phyloP scores from a whole-genome alignment of 148 eudicot species.

The Vaccinium myrtillus region DNA sequence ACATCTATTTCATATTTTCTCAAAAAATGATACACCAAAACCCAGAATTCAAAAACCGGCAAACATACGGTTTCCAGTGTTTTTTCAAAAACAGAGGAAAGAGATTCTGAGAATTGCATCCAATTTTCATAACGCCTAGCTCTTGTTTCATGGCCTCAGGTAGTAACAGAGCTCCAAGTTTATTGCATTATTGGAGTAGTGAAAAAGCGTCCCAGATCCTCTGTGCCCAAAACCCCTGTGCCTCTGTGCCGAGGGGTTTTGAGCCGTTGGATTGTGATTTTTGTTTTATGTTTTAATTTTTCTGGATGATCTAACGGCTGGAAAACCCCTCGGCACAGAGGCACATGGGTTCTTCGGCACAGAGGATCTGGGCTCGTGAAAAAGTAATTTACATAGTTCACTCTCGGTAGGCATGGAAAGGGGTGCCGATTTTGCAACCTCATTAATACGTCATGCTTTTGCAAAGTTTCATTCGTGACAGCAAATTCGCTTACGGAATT shows the following conservation, averaged over 20 bases:
- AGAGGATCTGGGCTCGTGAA: too few species aligned
- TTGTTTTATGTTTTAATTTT: too few species aligned
- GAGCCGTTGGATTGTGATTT: too few species aligned
- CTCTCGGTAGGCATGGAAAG: neutral
- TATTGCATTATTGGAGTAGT: neutral
- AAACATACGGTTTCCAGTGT: neutral
- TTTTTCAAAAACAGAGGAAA: neutral
- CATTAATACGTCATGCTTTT: neutral
- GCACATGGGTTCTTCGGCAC: too few species aligned
- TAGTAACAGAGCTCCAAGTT: slow-evolving; percentile 3
- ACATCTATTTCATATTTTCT: neutral
- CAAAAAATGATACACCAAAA: neutral
- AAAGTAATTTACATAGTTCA: neutral
- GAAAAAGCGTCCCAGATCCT: too few species aligned
- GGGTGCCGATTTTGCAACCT: neutral
- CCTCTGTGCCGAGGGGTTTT: too few species aligned
- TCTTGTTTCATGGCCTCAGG: neutral
- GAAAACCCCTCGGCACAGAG: too few species aligned
- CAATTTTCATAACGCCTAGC: neutral
- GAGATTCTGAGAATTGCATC: neutral
- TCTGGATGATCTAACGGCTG: too few species aligned
- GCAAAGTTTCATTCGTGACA: neutral
- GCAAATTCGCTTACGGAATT: too few species aligned
- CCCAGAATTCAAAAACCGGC: neutral
- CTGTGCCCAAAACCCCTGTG: too few species aligned